Base-by-base conservation (phyloP, 78 protist species). In the Cavenderia fasciculata region DNA sequence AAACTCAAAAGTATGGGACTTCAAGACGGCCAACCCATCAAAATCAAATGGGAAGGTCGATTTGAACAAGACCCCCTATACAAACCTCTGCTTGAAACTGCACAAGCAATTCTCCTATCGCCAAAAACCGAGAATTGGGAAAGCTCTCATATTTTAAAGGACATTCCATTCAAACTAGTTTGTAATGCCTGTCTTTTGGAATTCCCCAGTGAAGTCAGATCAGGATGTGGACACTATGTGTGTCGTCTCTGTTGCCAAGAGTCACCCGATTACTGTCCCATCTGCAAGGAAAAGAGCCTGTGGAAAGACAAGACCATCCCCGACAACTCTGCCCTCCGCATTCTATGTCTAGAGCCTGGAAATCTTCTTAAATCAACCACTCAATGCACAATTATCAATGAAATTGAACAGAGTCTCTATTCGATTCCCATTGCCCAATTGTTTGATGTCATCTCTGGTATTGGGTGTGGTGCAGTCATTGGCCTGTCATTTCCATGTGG, bases 111-210 rank as follows among this genome's bases (percentile, higher is more conserved):
- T n/a, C n/a, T n/a, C n/a, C n/a, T n/a, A n/a, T n/a, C n/a, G n/a
- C n/a, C n/a, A n/a, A n/a, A n/a, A n/a, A n/a, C n/a, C n/a, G n/a
- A n/a, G n/a, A n/a, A n/a, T n/a, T n/a, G n/a, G n/a, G n/a, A n/a
- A n/a, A n/a, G n/a, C 49, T 44, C 49, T 44, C 6, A 11, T 44
- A 44, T 6, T 11, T 11, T 44, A 44, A 25, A 27, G 27, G 5
- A 57, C 27, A 5, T 23, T 27, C 2, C n/a, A 27, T 25, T 57
- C 63, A 27, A 23, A 23, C 4, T 23, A 52, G n/a, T 57, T 7
- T 57, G 63, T 57, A 57, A 57, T 57, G 18, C 34, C 6, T 57
- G 63, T 57, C 63, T 57, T 57, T 57, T 57, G 34, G 63, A 57
- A 4, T 57, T 57, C 8, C 63, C 63, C 4, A 3, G 8, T 57